Base-by-base conservation (phyloP, 208 protist genomes). In the Angomonas ambiguus region DNA sequence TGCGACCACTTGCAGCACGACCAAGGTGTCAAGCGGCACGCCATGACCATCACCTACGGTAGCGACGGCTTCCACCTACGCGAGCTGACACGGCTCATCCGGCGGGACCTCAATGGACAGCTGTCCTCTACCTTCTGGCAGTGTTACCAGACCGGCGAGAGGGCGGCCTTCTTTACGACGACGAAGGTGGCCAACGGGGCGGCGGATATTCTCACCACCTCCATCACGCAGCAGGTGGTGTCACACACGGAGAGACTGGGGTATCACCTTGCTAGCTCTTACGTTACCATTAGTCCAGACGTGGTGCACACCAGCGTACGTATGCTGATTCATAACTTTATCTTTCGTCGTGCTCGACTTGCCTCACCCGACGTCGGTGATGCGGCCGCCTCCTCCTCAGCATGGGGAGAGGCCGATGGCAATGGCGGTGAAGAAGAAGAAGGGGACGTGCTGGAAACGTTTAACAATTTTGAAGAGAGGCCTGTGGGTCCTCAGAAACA, bases 91-190 rank as follows among this genome's bases (percentile, higher is more conserved):
- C 80, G 78, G 51, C 62, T 74, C 69, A 91, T 95, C 33, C 85
- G 88, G 18, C 58, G 74, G 25, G 88, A 95, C 58, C 62, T 95
- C 33, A 80, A 91, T 53, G 32, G 28, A 59, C 84, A 90, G 71
- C 77, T 95, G 3, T 91, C 85, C 56, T 92, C 85, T 3, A 95
- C 88, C 2, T 95, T 91, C 69, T 95, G 88, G 86, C 88, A 95
- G 73, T 89, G 82, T 74, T 92, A 92, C 62, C 88, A 94, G 69
- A 94, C 88, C 0, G 86, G 86, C 60, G 88, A 92, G 72, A 69
- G 88, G 4, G 85, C 88, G n/a, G 81, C 74, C 16, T 94, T 94
- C 63, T 94, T 94, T 57, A 80, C 85, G 28, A 94, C 88, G 18
- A 94, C 88, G 6, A 91, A 92, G 64, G 76, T 94, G 28, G 88